Conservation (phyloP, 768 basidiomycete genomes). For the Boletus rubropictus region DNA sequence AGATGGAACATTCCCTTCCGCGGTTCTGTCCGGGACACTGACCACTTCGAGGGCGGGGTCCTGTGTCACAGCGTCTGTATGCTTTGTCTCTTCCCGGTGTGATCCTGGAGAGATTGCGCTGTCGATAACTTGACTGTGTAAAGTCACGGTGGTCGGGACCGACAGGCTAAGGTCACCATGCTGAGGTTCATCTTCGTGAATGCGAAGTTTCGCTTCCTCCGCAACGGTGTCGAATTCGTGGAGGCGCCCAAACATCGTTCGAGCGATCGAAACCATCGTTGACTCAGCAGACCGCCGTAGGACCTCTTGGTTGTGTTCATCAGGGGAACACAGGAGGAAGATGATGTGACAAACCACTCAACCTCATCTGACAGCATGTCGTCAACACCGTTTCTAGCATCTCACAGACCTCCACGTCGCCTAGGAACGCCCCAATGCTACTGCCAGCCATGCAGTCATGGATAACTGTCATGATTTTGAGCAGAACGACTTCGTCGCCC, state of each 20-base stretch:
- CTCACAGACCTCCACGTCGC: conserved; percentile 94
- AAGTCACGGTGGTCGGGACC: conserved; percentile 37
- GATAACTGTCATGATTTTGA: conserved; percentile 87
- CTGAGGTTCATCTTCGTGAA: conserved; percentile 44
- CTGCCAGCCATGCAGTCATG: conserved; percentile 70
- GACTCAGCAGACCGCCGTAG: conserved; percentile 82
- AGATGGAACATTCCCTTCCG: conserved; percentile 33
- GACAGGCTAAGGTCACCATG: conserved; percentile 60
- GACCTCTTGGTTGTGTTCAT: conserved; percentile 51
- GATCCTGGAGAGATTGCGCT: conserved; percentile 8
- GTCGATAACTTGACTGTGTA: conserved; percentile 18
- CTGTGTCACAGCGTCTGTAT: not conserved
- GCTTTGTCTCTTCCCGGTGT: conserved; percentile 9
- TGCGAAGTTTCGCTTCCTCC: conserved; percentile 62
- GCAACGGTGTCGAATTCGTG: conserved; percentile 53
- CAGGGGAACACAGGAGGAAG: conserved; percentile 10
- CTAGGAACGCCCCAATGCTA: conserved; percentile 62
- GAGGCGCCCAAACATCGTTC: conserved; percentile 76
- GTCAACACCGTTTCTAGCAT: conserved; percentile 97
- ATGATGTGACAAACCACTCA: conserved; percentile 65
- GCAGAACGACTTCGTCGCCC: conserved; percentile 93
- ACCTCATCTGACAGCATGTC: conserved; percentile 92
- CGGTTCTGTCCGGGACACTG: not conserved
- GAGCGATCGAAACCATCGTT: conserved; percentile 83
- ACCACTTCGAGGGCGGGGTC: not conserved